Evolutionary conservation across 2,329 filamentous ascomycete species (phyloP).

Genomic region (Colletotrichum theobromicola): DNA sequence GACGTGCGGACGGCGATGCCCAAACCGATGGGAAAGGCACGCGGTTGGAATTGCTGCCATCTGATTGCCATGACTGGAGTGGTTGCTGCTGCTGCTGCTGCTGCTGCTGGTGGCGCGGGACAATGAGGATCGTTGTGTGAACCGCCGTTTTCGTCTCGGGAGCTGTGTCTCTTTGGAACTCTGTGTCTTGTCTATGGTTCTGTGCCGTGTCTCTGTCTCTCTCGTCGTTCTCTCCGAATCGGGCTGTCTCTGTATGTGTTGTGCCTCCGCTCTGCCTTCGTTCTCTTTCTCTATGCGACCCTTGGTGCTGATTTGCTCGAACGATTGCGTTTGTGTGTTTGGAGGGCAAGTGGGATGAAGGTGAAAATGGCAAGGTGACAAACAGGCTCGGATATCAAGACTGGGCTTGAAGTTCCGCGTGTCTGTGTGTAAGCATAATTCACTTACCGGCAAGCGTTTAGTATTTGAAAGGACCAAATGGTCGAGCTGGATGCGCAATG

Average conservation of each 20-base stretch:
- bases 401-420: background rate
- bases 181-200: background rate
- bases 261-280: background rate
- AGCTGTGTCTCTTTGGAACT: background rate
- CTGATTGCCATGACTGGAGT: background rate
- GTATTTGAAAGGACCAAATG: slow-evolving; percentile 3
- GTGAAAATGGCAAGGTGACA: background rate
- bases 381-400: background rate
- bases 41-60: background rate
- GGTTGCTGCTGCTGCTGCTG: background rate
- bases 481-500: slow-evolving; percentile 16
- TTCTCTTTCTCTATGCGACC: background rate
- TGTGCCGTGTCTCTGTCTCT: background rate
- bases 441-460: slow-evolving; percentile 14
- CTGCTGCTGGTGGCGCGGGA: background rate
- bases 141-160: slow-evolving; percentile 10
- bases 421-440: background rate
- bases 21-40: background rate
- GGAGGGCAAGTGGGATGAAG: background rate
- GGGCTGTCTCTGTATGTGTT: background rate
- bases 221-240: background rate
- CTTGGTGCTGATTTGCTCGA: background rate
- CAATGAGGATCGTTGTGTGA: background rate
- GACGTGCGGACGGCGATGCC: background rate
- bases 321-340: background rate